These are phyloP conservation scores for Rosa hybrid DNA, from an alignment of 331 rosid species.

Conservation along the genomic window DNA sequence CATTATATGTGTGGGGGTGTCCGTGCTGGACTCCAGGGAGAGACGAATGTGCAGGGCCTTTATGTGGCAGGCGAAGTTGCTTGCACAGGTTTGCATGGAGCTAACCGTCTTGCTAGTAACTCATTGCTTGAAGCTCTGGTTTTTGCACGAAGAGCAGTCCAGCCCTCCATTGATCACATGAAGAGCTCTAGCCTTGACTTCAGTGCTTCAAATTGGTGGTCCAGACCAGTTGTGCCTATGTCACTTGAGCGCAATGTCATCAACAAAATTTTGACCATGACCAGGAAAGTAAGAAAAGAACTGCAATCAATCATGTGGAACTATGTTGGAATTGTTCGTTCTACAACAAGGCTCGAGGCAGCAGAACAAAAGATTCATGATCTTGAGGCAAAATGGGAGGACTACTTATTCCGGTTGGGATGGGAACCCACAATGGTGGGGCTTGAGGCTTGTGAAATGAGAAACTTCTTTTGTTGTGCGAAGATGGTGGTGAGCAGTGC, in stretches of 20 bases:
- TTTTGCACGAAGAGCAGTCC: slow-evolving; percentile 88
- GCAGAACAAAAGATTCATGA: slow-evolving; percentile 65
- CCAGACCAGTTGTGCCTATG: slow-evolving; percentile 53
- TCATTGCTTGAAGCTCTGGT: slow-evolving; percentile 96
- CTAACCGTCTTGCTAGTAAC: slow-evolving; percentile 95
- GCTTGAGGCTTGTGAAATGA: slow-evolving; percentile 83
- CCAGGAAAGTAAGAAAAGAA: slow-evolving; percentile 61
- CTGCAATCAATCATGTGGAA: slow-evolving; percentile 79
- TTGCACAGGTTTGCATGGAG: slow-evolving; percentile 97
- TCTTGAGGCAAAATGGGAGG: slow-evolving; percentile 85
- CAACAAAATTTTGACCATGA: slow-evolving; percentile 40
- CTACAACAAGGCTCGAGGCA: slow-evolving; percentile 68
- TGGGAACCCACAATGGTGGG: slow-evolving; percentile 85
- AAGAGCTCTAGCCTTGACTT: slow-evolving; percentile 50
- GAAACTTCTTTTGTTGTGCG: slow-evolving; percentile 89
- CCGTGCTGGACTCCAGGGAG: slow-evolving; percentile 87
- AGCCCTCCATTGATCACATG: slow-evolving; percentile 79
- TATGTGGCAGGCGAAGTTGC: slow-evolving; percentile 97
- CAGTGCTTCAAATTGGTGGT: slow-evolving; percentile 61
- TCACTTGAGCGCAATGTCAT: slow-evolving; percentile 41
- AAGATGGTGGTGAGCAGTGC: slow-evolving; percentile 87
- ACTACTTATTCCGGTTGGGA: slow-evolving; percentile 57
- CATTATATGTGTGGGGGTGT: slow-evolving; percentile 99
- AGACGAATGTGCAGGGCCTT: slow-evolving; percentile 81
- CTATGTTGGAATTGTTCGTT: slow-evolving; percentile 82